Base-by-base conservation (phyloP, 768 basidiomycete species). In the Amanita polypyramis region DNA sequence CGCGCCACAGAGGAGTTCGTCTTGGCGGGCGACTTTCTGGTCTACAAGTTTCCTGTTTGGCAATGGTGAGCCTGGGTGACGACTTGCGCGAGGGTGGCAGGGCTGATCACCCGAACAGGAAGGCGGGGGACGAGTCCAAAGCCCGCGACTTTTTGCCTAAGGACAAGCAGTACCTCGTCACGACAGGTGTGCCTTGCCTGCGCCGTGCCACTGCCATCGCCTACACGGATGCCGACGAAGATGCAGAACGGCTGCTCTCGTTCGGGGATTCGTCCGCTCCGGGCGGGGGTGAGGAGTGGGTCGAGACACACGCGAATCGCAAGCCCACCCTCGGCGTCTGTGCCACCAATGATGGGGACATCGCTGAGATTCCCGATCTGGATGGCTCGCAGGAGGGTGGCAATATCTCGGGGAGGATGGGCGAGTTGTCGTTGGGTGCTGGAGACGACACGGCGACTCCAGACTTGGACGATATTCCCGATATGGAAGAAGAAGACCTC, bases 41-140 rank as follows among this genome's bases (percentile, higher is more conserved):
- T 83, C 5, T 97, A 97, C 79, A 99, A 99, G 72, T 99, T 99
- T 66, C 90, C 91, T 9, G 92, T 96, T 20, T 99, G 96, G 96
- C 73, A 80, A 59, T 99, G 96, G 96, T 90, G 49, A 56, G 85
- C 46, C 43, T 17, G 53, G 36, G 30, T 39, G 41, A 42, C 39
- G 27, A 27, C 42, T 47, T 47, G 3, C 15, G 34, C 33, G n/a
- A 21, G 33, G 15, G 15, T 3, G 27, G 10, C 23, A 29, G 6
- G 1, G 30, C 38, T 47, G 45, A 43, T 41, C 48, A 37, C 33
- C 39, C 33, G 30, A 29, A 37, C 57, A 97, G 93, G 93, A 91
- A 98, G 68, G 85, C 83, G 55, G 96, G 95, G 38, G 93, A 98
- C 57, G 63, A 83, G 47, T 76, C 81, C 40, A 91, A 87, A 69